Evolutionary conservation across 2,329 filamentous ascomycete species (phyloP).

Genomic region (Talaromyces pinophilus): DNA sequence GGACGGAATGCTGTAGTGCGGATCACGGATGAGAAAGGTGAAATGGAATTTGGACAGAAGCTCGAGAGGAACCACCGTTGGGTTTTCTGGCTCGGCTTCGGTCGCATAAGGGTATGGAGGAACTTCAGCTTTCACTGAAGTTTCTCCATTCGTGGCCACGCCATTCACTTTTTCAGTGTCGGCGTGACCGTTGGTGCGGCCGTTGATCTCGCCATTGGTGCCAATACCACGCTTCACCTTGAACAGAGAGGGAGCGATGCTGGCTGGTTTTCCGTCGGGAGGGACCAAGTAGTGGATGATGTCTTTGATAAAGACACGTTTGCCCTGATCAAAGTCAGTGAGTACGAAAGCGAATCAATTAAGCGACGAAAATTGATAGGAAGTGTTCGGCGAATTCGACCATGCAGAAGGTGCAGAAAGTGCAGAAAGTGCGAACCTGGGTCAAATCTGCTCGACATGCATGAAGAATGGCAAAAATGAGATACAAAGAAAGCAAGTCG

Average conservation of each 20-base stretch:
- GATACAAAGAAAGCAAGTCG: slow-evolving; percentile 26
- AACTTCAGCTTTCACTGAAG: slow-evolving; percentile 28
- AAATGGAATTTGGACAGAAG: slow-evolving; percentile 83
- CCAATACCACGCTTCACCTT: slow-evolving; percentile 62
- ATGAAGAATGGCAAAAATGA: neutral
- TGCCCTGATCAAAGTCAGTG: slow-evolving; percentile 59
- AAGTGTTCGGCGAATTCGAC: neutral
- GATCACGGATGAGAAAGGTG: slow-evolving; percentile 94
- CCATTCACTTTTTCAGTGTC: slow-evolving; percentile 23
- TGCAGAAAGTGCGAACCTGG: neutral
- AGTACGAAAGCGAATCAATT: neutral
- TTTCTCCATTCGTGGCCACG: slow-evolving; percentile 30
- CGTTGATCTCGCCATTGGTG: slow-evolving; percentile 39
- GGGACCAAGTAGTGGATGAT: slow-evolving; percentile 91
- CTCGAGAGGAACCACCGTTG: slow-evolving; percentile 76
- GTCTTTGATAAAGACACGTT: slow-evolving; percentile 96
- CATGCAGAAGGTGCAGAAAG: neutral
- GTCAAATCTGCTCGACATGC: neutral
- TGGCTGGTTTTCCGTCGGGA: slow-evolving; percentile 66
- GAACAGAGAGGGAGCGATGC: slow-evolving; percentile 74
- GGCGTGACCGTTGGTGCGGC: slow-evolving; percentile 23
- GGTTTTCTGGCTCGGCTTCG: slow-evolving; percentile 68
- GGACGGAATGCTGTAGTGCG: slow-evolving; percentile 85
- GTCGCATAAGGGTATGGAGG: slow-evolving; percentile 61
- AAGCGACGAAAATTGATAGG: neutral